Conservation (phyloP, 1,284 basidiomycete species). For the Ustilago sp. region DNA sequence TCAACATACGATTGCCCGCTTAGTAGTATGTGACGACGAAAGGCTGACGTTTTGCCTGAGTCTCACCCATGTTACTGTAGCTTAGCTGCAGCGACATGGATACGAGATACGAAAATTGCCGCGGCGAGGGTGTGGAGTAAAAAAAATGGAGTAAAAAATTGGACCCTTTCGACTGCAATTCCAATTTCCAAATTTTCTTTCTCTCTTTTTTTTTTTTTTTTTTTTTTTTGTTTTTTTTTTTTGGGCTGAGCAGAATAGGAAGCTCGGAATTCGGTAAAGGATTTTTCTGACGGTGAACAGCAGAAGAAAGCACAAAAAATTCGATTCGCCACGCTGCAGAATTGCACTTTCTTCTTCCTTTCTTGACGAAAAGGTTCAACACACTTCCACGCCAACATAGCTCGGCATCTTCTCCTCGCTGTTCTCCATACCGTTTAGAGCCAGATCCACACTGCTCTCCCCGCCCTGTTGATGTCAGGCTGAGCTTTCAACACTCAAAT, state of each 20-base stretch:
- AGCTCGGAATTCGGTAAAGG: constrained; percentile 21
- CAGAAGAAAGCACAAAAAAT: constrained; percentile 22
- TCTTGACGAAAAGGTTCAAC: background rate
- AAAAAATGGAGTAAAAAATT: constrained; percentile 1
- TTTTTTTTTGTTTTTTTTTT: background rate
- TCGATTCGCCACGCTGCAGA: constrained; percentile 17
- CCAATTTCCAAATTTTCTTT: constrained; percentile 17
- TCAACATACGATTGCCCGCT: background rate
- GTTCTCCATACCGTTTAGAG: background rate
- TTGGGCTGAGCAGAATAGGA: background rate
- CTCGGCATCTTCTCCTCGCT: background rate
- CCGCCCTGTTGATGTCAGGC: constrained; percentile 3
- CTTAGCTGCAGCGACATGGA: background rate
- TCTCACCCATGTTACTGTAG: background rate
- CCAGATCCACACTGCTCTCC: background rate
- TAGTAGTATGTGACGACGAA: background rate
- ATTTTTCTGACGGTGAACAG: background rate
- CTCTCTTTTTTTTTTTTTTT: background rate
- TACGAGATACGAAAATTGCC: background rate
- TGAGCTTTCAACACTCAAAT: background rate
- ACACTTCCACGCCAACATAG: background rate
- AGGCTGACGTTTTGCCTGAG: background rate
- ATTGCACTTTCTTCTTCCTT: constrained; percentile 1
- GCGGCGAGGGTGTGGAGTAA: background rate
- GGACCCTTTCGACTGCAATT: constrained; percentile 6